Conservation (phyloP, 164 flowering plant genomes). For the Brasenia schreberi region DNA sequence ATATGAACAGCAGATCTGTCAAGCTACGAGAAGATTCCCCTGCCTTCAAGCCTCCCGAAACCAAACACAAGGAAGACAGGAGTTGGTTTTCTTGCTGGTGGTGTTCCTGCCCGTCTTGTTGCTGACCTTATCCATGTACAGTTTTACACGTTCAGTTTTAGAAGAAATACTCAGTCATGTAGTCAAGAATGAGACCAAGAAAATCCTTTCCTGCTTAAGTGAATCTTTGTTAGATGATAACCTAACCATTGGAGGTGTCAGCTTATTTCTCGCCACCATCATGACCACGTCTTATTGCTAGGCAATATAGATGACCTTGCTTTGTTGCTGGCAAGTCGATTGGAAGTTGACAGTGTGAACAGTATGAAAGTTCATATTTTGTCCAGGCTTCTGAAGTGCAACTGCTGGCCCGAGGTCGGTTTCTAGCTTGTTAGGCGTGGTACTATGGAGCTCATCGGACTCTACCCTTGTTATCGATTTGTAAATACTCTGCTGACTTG, state of each 20-base stretch:
- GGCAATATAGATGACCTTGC: too few species aligned
- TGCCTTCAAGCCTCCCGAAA: background rate
- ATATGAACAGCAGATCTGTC: background rate
- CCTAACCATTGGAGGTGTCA: background rate
- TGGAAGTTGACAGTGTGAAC: too few species aligned
- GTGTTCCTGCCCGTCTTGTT: background rate
- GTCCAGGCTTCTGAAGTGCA: too few species aligned
- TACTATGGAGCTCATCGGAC: too few species aligned
- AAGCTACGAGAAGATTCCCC: background rate
- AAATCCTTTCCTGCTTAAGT: background rate
- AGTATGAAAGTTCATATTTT: too few species aligned
- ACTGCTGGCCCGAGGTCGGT: too few species aligned
- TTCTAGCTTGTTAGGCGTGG: too few species aligned
- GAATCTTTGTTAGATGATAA: background rate
- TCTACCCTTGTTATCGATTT: too few species aligned
- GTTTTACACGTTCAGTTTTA: background rate
- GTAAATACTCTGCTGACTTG: too few species aligned
- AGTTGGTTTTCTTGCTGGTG: background rate
- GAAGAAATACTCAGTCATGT: background rate
- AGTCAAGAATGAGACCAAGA: background rate
- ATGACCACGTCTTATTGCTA: background rate
- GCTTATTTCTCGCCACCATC: background rate
- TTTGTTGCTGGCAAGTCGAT: too few species aligned
- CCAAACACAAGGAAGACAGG: background rate
- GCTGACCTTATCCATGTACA: background rate